Evolutionary conservation across 2,329 filamentous ascomycete genomes (phyloP).

Genomic region (Penicillium paneum): DNA sequence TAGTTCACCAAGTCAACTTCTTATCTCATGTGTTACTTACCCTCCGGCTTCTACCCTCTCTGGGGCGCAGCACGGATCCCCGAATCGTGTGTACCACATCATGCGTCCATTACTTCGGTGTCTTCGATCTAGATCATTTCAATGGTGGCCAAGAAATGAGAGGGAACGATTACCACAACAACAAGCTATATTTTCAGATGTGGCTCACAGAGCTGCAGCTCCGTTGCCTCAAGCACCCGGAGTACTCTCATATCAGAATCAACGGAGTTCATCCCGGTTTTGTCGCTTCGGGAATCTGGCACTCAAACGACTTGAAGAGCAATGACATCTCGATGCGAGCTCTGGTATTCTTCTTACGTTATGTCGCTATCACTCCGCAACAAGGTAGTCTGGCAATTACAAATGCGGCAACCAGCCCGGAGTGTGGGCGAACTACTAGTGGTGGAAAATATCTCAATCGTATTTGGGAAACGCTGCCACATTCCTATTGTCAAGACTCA

Average conservation of each 20-base stretch:
- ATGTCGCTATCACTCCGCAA: conserved; percentile 6
- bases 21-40: conserved; percentile 16
- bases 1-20: conserved; percentile 15
- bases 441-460: too few species aligned
- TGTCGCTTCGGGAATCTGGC: conserved; percentile 7
- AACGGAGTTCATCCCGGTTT: conserved; percentile 19
- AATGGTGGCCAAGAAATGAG: not conserved
- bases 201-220: conserved; percentile 18
- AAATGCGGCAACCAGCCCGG: not conserved
- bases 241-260: conserved; percentile 16
- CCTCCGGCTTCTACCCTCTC: conserved; percentile 15
- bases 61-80: conserved; percentile 12
- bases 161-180: conserved; percentile 13
- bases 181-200: conserved; percentile 16
- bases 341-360: not conserved
- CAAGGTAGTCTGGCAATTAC: conserved; percentile 1
- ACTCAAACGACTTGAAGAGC: too few species aligned
- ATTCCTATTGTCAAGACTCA: too few species aligned
- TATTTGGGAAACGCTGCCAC: too few species aligned
- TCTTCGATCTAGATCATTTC: conserved; percentile 12
- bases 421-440: not conserved
- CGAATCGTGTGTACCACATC: conserved; percentile 18
- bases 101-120: conserved; percentile 12
- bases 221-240: conserved; percentile 4
- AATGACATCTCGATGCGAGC: too few species aligned